Evolutionary conservation across 805 yeast species (phyloP).

Genomic region (Candida caryicola): DNA sequence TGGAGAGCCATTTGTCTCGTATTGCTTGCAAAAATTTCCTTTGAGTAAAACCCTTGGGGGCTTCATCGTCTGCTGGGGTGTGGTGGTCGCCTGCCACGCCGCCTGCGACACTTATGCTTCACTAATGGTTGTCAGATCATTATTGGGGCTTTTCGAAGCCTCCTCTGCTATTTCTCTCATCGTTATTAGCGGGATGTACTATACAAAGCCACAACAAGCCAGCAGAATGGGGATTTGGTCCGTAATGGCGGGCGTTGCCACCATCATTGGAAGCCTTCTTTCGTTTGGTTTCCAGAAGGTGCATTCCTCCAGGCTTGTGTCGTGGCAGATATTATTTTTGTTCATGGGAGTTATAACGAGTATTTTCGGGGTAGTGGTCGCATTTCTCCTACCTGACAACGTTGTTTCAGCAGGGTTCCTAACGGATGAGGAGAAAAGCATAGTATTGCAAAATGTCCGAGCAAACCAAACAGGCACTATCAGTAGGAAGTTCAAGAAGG

Average conservation of each 20-base stretch:
- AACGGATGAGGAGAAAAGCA: slow-evolving; percentile 37
- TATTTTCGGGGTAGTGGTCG: slow-evolving; percentile 45
- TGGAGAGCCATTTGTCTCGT: slow-evolving; percentile 47
- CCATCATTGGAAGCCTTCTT: slow-evolving; percentile 45
- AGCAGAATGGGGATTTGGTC: slow-evolving; percentile 56
- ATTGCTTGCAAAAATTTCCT: slow-evolving; percentile 48
- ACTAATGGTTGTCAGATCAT: slow-evolving; percentile 52
- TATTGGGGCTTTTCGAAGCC: slow-evolving; percentile 54
- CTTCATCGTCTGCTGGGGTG: slow-evolving; percentile 54
- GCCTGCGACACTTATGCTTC: slow-evolving; percentile 52
- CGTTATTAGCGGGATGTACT: slow-evolving; percentile 61
- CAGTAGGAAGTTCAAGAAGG: slow-evolving; percentile 42
- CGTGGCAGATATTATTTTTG: slow-evolving; percentile 64
- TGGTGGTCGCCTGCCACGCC: slow-evolving; percentile 46
- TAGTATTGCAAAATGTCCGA: slow-evolving; percentile 44
- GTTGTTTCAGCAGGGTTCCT: slow-evolving; percentile 38
- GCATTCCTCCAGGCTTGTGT: slow-evolving; percentile 32
- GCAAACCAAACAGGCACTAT: slow-evolving; percentile 52
- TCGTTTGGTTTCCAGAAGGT: slow-evolving; percentile 54
- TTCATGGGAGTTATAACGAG: slow-evolving; percentile 55
- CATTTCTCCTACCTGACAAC: slow-evolving; percentile 49
- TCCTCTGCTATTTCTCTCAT: slow-evolving; percentile 56
- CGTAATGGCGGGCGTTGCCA: slow-evolving; percentile 55
- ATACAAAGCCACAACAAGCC: slow-evolving; percentile 50
- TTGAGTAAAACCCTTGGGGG: slow-evolving; percentile 48